These are phyloP conservation scores for Talaromyces atroroseus DNA, from an alignment of 2,329 filamentous ascomycete genomes.

Conservation along the genomic window DNA sequence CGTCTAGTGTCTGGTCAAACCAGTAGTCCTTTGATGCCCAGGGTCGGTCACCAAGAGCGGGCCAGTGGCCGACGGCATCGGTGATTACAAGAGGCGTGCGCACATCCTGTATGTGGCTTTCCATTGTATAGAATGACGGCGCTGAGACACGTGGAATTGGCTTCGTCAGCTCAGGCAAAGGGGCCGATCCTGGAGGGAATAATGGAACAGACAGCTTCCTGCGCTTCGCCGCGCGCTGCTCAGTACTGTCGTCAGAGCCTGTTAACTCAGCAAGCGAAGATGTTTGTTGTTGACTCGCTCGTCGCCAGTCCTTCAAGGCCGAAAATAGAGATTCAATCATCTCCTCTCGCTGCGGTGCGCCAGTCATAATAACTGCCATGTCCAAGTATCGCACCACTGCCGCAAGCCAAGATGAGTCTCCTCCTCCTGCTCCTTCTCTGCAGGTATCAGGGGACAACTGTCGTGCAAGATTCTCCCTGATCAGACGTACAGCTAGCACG, in stretches of 20 bases:
- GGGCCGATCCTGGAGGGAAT: slow-evolving; percentile 29
- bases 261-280: not conserved
- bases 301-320: slow-evolving; percentile 24
- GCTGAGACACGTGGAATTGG: slow-evolving; percentile 38
- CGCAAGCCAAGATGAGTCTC: slow-evolving; percentile 46
- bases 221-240: slow-evolving; percentile 23
- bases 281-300: not conserved
- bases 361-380: slow-evolving; percentile 68
- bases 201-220: slow-evolving; percentile 27
- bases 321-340: slow-evolving; percentile 35
- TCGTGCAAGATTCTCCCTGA: slow-evolving; percentile 21
- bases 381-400: slow-evolving; percentile 64
- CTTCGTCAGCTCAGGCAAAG: slow-evolving; percentile 28
- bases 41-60: slow-evolving; percentile 60
- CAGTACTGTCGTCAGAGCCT: not conserved
- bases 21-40: slow-evolving; percentile 76
- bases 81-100: slow-evolving; percentile 64
- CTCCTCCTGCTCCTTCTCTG: not conserved
- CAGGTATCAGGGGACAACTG: not conserved
- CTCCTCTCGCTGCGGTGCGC: slow-evolving; percentile 53
- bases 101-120: slow-evolving; percentile 50
- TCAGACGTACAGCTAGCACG: slow-evolving; percentile 36
- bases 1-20: slow-evolving; percentile 65
- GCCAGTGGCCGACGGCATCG: slow-evolving; percentile 64
- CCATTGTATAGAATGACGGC: slow-evolving; percentile 56